A percentile compares a stretch with the other conserved stretches of the same genome.
Conservation (phyloP, 1,284 basidiomycete species). For the Irpex sp. region DNA sequence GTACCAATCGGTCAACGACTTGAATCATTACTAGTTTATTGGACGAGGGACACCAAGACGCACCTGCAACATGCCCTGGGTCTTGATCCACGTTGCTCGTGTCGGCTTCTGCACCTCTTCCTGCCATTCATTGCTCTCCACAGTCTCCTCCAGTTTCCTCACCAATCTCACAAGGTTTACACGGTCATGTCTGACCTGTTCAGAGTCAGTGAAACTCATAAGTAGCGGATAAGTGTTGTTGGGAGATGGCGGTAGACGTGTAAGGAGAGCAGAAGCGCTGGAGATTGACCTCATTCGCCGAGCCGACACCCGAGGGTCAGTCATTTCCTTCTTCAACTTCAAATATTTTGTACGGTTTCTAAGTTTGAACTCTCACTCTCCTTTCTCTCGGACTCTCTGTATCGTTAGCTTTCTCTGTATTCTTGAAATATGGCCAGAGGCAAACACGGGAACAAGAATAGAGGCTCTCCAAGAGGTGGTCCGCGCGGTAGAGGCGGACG, state of each 20-base stretch:
- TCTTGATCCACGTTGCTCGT: conserved; percentile 51
- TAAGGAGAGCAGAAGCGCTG: background rate
- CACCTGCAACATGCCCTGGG: conserved; percentile 57
- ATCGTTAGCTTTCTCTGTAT: conserved; percentile 16
- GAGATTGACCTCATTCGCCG: background rate
- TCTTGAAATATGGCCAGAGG: conserved; percentile 24
- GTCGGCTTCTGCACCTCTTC: conserved; percentile 23
- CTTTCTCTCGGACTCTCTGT: conserved; percentile 2
- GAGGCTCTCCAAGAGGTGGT: background rate
- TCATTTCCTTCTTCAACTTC: background rate
- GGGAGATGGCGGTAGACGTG: background rate
- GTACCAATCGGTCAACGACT: background rate
- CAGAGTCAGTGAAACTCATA: conserved; percentile 29
- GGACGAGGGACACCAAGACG: conserved; percentile 6
- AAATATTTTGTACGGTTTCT: background rate
- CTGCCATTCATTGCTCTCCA: conserved; percentile 47
- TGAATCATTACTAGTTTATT: background rate
- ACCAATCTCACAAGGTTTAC: conserved; percentile 66
- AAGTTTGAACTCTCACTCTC: background rate
- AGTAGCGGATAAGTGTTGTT: background rate
- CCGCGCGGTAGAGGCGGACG: conserved; percentile 20
- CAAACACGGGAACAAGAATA: conserved; percentile 8
- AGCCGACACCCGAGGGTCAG: background rate
- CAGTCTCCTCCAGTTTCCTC: conserved; percentile 54
- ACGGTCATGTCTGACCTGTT: conserved; percentile 53